Percentiles rank a stretch among this genome's conserved stretches.
Evolutionary conservation across 192 early-diverging fungal species (phyloP).

Genomic region (Coemansia sp.): DNA sequence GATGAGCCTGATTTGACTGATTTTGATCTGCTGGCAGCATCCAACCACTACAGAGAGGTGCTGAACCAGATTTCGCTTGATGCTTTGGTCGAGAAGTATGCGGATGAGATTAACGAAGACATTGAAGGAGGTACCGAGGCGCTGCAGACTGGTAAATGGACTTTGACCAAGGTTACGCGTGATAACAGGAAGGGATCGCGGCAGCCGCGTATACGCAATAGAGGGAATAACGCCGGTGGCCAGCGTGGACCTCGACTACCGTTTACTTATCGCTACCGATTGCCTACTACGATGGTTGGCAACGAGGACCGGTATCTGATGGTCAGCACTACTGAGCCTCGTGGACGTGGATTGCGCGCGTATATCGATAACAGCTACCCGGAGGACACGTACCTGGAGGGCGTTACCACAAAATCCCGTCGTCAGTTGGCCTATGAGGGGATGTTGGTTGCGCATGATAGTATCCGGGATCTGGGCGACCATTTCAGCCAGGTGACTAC

Average conservation of each 20-base stretch:
- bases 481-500: constrained; percentile 29
- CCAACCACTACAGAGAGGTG: constrained; percentile 19
- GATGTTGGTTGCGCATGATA: constrained; percentile 32
- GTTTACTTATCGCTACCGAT: not conserved
- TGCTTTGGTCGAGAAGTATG: constrained; percentile 16
- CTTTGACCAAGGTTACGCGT: not conserved
- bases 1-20: constrained; percentile 18
- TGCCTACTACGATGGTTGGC: constrained; percentile 32
- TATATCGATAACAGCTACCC: constrained; percentile 5
- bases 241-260: not conserved
- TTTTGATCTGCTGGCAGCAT: constrained; percentile 17
- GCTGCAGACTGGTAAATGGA: not conserved
- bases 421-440: not conserved
- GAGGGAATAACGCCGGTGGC: not conserved
- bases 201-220: not conserved
- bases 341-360: not conserved
- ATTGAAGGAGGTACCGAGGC: not conserved
- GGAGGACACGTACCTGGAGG: constrained; percentile 22
- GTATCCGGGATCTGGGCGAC: constrained; percentile 17
- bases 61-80: constrained; percentile 15
- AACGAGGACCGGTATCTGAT: constrained; percentile 1
- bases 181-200: not conserved
- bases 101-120: constrained; percentile 14
- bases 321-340: not conserved
- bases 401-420: not conserved